Evolutionary conservation across 2,329 filamentous ascomycete genomes (phyloP).

Genomic region (Fusarium multiceps): DNA sequence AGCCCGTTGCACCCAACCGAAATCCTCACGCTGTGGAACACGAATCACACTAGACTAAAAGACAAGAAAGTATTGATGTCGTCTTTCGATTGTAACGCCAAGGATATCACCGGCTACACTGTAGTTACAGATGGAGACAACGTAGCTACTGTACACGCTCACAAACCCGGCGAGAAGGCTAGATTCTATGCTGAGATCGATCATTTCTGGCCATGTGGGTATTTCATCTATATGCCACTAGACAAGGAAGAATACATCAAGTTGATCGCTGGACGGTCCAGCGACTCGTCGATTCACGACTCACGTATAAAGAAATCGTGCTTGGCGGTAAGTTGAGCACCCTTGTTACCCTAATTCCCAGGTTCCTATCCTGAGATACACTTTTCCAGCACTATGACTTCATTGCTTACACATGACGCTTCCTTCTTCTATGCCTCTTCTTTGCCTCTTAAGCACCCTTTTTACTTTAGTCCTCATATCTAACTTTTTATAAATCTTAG

Average conservation of each 20-base stretch:
- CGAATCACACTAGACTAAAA: not conserved
- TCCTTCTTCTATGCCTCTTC: too few relatives aligned
- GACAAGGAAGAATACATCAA: not conserved
- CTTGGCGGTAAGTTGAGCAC: not conserved
- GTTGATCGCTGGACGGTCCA: not conserved
- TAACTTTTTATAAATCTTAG: not conserved
- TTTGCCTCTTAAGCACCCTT: not conserved
- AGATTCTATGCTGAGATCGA: not conserved
- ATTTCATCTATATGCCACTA: slow-evolving; percentile 1
- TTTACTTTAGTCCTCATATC: not conserved
- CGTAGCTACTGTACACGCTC: not conserved
- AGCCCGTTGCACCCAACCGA: not conserved
- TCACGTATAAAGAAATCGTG: not conserved
- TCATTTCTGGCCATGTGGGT: not conserved
- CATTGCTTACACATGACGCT: too few relatives aligned
- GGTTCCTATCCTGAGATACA: too few relatives aligned
- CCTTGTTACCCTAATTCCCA: too few relatives aligned
- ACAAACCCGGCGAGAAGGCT: not conserved
- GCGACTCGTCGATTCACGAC: not conserved
- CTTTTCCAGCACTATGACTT: too few relatives aligned
- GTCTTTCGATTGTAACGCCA: not conserved
- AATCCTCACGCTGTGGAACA: not conserved
- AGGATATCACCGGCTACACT: not conserved
- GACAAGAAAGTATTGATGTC: not conserved
- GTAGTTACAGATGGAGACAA: not conserved